These are phyloP conservation scores for Pichia membranifaciens DNA, from an alignment of 805 yeast genomes.

Conservation along the genomic window DNA sequence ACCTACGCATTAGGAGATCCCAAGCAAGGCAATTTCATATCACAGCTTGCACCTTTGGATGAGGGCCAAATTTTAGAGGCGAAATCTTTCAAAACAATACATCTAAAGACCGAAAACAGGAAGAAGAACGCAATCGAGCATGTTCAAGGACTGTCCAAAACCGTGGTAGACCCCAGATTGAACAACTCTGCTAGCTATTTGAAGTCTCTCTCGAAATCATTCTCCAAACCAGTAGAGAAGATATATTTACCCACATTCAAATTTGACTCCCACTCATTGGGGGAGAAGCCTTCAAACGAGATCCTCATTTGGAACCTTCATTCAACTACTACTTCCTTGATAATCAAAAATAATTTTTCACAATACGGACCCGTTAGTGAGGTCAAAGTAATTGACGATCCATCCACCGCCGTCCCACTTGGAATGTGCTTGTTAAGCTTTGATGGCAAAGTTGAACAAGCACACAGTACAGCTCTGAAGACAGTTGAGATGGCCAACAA, in stretches of 20 bases:
- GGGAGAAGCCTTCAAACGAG: conserved; percentile 67
- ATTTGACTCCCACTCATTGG: conserved; percentile 70
- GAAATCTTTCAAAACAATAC: conserved; percentile 5
- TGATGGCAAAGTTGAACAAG: conserved; percentile 49
- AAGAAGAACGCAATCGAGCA: conserved; percentile 2
- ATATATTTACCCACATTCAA: conserved; percentile 14
- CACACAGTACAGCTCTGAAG: conserved; percentile 40
- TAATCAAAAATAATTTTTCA: conserved; percentile 48
- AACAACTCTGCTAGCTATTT: conserved; percentile 9
- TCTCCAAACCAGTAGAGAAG: conserved; percentile 13
- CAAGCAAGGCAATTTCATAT: conserved; percentile 4
- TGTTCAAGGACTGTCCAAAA: conserved; percentile 6
- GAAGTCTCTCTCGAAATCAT: conserved; percentile 11
- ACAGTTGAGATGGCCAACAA: conserved; percentile 39
- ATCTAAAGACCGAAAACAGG: not conserved
- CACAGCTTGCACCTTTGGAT: not conserved
- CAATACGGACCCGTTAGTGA: conserved; percentile 60
- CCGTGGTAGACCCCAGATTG: conserved; percentile 21
- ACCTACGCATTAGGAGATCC: not conserved
- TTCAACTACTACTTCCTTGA: conserved; percentile 39
- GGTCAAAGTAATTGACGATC: conserved; percentile 58
- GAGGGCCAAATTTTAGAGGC: not conserved
- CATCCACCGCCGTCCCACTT: conserved; percentile 70
- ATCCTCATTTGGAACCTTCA: conserved; percentile 67
- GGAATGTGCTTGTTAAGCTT: conserved; percentile 64